These are phyloP conservation scores for Trametes sanguinea DNA, from an alignment of 768 basidiomycete genomes.

Conservation along the genomic window DNA sequence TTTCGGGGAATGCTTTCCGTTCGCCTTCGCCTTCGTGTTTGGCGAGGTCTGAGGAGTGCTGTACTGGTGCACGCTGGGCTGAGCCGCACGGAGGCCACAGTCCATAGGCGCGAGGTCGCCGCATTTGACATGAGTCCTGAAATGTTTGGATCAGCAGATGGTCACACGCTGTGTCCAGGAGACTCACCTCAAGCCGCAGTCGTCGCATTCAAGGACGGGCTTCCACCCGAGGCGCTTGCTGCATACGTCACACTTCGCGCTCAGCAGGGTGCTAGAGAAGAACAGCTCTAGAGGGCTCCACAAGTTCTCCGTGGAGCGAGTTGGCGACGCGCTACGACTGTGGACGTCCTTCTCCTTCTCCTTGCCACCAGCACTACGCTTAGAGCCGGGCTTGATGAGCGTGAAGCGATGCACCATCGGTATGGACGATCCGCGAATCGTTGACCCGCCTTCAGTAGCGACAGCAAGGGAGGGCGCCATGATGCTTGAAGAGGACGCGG, in stretches of 20 bases:
- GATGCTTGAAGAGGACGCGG: slow-evolving; percentile 48
- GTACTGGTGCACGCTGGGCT: slow-evolving; percentile 8
- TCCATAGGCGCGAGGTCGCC: slow-evolving; percentile 80
- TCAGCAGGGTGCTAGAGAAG: slow-evolving; percentile 70
- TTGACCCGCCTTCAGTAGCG: slow-evolving; percentile 80
- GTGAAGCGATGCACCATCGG: slow-evolving; percentile 84
- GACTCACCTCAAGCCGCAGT: slow-evolving; percentile 74
- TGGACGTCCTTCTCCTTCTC: slow-evolving; percentile 8
- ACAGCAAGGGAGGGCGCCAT: slow-evolving; percentile 52
- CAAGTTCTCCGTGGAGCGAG: slow-evolving; percentile 36
- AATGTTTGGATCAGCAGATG: slow-evolving; percentile 2
- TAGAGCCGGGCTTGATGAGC: slow-evolving; percentile 76
- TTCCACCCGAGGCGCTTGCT: slow-evolving; percentile 84
- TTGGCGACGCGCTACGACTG: slow-evolving; percentile 40
- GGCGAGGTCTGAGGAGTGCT: slow-evolving; percentile 19
- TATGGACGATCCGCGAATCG: slow-evolving; percentile 50
- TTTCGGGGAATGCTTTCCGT: slow-evolving; percentile 22
- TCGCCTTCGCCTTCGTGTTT: slow-evolving; percentile 20
- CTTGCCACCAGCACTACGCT: slow-evolving; percentile 38
- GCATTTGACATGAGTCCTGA: slow-evolving; percentile 83
- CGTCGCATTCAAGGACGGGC: slow-evolving; percentile 83
- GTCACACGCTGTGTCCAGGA: not conserved
- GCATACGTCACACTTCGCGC: slow-evolving; percentile 83
- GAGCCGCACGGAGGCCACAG: slow-evolving; percentile 61
- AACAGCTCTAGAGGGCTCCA: slow-evolving; percentile 78